Evolutionary conservation across 768 basidiomycete genomes (phyloP), one percentile per base, ranked within the genome.

Genomic region (Rhizopogon vulgaris): DNA sequence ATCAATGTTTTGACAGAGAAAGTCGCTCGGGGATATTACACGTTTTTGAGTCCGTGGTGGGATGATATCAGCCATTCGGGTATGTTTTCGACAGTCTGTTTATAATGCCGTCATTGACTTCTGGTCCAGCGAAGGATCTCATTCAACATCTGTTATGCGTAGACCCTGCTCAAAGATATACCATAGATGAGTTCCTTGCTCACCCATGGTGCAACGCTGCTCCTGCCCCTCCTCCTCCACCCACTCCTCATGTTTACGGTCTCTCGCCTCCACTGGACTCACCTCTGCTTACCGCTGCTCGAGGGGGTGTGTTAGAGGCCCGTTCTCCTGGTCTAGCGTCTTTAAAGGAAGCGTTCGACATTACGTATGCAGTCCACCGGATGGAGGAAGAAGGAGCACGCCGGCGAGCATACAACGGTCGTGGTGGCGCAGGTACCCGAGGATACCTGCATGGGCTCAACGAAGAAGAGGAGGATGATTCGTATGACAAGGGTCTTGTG

Each of bases 11-110:
- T 98, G 40, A 98, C 96, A 0, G 95, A 98, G 70, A 99, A 99
- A 69, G 96, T 99, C 22, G 96, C 96, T 2, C 77, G 87, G 54
- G 96, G 96, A 5, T 89, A 96, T 66, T 99, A 98, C 68, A 98
- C 96, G 1, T 99, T 99, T 76, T 73, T 99, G 45, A 95, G 91
- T 60, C 96, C 96, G 2, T 99, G 97, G 93, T 99, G 96, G 96
- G 95, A 99, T 61, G 90, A 96, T 58, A 91, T 97, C 57, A 90
- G 86, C 55, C 64, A 73, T 54, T 79, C 84, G 52, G 90, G 93
- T 94, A 58, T 37, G 14, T 8, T 43, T 41, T 37, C n/a, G 9
- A 40, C 22, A n/a, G 41, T 27, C 30, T n/a, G 24, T 36, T n/a
- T 4, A 22, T 32, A 32, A 48, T 58, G 28, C n/a, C 49, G 52